Base-by-base conservation (phyloP, 331 rosid species). In the Quercus phellos region DNA sequence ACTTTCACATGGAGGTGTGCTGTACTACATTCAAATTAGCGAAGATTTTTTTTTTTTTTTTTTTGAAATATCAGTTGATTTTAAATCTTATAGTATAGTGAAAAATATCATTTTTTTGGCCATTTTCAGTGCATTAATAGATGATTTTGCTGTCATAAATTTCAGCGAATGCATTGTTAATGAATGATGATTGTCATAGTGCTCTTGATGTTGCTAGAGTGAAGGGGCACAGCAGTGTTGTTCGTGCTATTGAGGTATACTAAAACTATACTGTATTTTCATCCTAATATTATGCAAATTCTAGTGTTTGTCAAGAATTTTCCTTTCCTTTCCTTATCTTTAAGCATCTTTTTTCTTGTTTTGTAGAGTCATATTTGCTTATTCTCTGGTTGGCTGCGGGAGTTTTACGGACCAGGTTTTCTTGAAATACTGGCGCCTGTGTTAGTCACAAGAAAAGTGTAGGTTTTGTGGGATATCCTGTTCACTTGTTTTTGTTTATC, bases 321-420 rank as follows among this genome's bases (percentile, higher is more conserved):
- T 69, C 35, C 55, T 30, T 58, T 69, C 32, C 34, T 55, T 75
- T 78, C 5, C 72, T 78, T 73, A 68, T 67, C 21, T 34, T 21
- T 35, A 58, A 56, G 55, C 26, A 26, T 68, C 21, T 71, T 71
- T 32, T 78, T 51, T 60, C 51, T 63, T 77, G 35, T 72, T 73
- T 71, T 82, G 85, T 74, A 95, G 99, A 80, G 82, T 74, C 98
- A 95, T 88, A 82, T 93, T 42, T 88, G 96, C 87, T 85, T 95
- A 85, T 95, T 95, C 92, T 90, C 92, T n/a, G 96, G 93, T 83
- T 95, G 98, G 98, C 68, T 95, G 91, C 88, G 98, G 22, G 99
- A 93, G 84, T 88, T 93, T 77, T 86, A 87, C 74, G 99, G 98
- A 68, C 98, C 90, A 60, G 96, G 98, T 66, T 95, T 95, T 80